Evolutionary conservation across 495 filamentous ascomycete species (phyloP), one percentile per base, ranked within the genome.

Genomic region (Pyrenula aspistea): DNA sequence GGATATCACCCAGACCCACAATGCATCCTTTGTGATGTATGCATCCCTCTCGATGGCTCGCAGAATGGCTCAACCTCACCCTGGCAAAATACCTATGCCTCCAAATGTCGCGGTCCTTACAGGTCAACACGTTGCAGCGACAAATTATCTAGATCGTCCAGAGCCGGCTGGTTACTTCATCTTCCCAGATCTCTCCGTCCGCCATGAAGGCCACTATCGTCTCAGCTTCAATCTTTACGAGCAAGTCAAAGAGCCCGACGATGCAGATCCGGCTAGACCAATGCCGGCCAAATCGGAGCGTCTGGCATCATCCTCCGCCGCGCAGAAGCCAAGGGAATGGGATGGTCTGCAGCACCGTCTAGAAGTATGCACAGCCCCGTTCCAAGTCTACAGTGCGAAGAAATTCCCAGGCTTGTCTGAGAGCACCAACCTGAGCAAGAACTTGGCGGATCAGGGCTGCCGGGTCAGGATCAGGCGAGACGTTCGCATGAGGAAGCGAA

Each of bases 21-120:
- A 95, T 64, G 91, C 92, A 65, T 95, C 95, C 71, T 98, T 96
- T 79, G 96, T 98, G 73, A 86, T 96, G 53, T 98, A 87, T 64
- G 91, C 91, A 8, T 95, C 91, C 0, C 78, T 98, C 57, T 91
- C 96, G 60, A 82, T 87, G 61, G 89, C 89, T 15, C 87, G 93
- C 11, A 80, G 82, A 19, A 90, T 96, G 62, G 89, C 90, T 2
- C 88, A 92, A 56, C 31, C 31, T 8, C 31, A 42, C 31, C 31
- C 31, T 8, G 86, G 85, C 24, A 85, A 91, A 50, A 78, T 87
- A 49, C 78, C 80, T 22, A 77, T 82, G 2, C 71, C 83, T 22
- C 84, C 84, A 24, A 80, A 81, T 42, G 84, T 85, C 22, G 88
- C 91, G 1, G 90, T 97, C 42, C 77, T 98, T 60, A 98, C 94